Conservation (phyloP, 148 eudicot species). For the Euryodendron excelsum region DNA sequence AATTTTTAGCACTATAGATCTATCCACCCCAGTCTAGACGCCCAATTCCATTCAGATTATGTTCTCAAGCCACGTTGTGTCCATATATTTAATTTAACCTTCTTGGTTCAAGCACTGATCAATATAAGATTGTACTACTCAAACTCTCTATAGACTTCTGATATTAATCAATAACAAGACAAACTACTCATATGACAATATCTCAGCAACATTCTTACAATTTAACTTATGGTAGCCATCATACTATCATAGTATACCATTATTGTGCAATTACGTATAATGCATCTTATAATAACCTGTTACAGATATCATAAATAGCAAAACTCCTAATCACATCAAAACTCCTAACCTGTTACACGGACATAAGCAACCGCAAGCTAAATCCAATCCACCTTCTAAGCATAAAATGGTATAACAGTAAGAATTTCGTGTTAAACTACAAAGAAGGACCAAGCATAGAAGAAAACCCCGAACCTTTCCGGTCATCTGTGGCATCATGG, state of each 20-base stretch:
- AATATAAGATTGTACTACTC: neutral
- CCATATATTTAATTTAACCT: neutral
- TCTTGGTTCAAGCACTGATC: neutral
- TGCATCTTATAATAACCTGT: neutral
- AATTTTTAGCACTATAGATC: neutral
- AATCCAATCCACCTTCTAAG: neutral
- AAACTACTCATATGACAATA: neutral
- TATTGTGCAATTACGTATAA: neutral
- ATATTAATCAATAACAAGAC: neutral
- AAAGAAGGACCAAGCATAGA: neutral
- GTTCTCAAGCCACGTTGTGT: neutral
- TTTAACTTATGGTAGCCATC: too few species aligned
- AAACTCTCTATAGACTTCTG: neutral
- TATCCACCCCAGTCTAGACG: neutral
- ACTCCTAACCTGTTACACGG: too few species aligned
- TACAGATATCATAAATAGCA: neutral
- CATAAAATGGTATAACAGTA: neutral
- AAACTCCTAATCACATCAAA: neutral
- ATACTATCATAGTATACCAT: neutral
- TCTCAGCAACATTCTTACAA: neutral
- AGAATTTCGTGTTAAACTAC: neutral
- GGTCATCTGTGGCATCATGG: constrained; percentile 70
- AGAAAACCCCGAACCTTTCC: constrained; percentile 45
- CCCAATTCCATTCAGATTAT: neutral
- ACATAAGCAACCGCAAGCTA: neutral